A percentile compares a stretch with the other conserved stretches of the same genome.
Conservation (phyloP, 164 flowering plant genomes). For the Dillenia suffruticosa region DNA sequence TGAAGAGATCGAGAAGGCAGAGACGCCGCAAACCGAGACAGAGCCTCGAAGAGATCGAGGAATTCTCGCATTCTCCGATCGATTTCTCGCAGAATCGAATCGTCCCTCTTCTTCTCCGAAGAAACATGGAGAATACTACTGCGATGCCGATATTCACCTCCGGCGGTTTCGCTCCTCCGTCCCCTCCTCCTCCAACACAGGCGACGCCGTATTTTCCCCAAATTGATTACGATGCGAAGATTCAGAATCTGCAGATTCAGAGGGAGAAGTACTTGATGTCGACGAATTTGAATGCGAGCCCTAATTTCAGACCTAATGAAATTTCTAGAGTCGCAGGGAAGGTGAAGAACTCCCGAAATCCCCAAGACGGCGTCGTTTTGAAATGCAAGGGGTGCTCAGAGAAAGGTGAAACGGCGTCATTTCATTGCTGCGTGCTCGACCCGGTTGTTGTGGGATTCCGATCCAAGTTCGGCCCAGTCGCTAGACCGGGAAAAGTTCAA, state of each 20-base stretch:
- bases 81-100: neutral
- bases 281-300: conserved; percentile 9
- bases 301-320: neutral
- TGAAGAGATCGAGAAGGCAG: conserved; percentile 21
- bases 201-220: conserved; percentile 12
- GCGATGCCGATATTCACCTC: conserved; percentile 2
- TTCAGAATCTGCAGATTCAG: conserved; percentile 19
- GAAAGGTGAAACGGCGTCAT: conserved; percentile 21
- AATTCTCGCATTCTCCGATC: conserved; percentile 3
- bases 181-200: neutral
- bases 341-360: neutral
- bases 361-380: neutral
- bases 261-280: conserved; percentile 28
- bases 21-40: conserved; percentile 8
- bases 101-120: conserved; percentile 14
- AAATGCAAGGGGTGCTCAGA: conserved; percentile 36
- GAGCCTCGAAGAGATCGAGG: neutral
- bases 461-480: conserved; percentile 47
- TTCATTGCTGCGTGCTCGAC: conserved; percentile 51
- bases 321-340: neutral
- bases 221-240: conserved; percentile 10
- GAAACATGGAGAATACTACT: conserved; percentile 3
- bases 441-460: conserved; percentile 27
- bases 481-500: conserved; percentile 32
- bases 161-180: neutral